Conservation (phyloP, 352 stramenopile species). For the Phytopythium kandeliae region DNA sequence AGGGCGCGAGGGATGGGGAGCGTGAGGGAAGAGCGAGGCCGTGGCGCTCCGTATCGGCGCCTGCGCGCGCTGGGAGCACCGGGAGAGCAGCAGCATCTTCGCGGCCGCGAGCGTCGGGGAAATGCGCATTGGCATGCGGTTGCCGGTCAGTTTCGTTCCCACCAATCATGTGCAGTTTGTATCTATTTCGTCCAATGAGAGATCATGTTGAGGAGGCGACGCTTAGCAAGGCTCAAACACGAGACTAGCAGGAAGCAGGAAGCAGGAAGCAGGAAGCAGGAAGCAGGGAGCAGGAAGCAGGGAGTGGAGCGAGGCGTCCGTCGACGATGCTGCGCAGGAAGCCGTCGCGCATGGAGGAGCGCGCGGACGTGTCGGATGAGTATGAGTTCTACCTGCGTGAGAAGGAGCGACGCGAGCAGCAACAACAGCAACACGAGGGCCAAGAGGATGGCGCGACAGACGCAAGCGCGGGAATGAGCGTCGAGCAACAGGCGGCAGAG, state of each 20-base stretch:
- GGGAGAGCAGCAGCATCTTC: background rate
- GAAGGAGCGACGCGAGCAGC: slow-evolving; percentile 28
- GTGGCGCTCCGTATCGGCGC: background rate
- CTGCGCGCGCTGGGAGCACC: background rate
- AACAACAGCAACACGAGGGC: background rate
- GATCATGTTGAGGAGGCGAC: background rate
- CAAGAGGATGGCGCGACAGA: no score
- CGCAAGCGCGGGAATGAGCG: background rate
- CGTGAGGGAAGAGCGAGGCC: background rate
- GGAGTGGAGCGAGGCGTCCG: background rate
- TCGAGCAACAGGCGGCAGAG: slow-evolving; percentile 4
- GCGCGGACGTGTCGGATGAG: slow-evolving; percentile 61
- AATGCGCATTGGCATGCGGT: background rate
- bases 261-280: no score
- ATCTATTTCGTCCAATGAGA: background rate
- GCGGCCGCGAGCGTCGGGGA: no score
- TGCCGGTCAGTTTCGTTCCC: background rate
- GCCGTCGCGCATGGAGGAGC: slow-evolving; percentile 61
- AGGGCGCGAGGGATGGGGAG: background rate
- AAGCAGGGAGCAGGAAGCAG: no score
- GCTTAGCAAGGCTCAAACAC: no score
- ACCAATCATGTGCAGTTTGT: background rate
- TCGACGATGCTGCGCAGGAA: slow-evolving; percentile 45
- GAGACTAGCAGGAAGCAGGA: no score
- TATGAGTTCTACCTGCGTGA: slow-evolving; percentile 60